Base-by-base conservation (phyloP, 1,139 yeast genomes). In the Yarrowia galli region DNA sequence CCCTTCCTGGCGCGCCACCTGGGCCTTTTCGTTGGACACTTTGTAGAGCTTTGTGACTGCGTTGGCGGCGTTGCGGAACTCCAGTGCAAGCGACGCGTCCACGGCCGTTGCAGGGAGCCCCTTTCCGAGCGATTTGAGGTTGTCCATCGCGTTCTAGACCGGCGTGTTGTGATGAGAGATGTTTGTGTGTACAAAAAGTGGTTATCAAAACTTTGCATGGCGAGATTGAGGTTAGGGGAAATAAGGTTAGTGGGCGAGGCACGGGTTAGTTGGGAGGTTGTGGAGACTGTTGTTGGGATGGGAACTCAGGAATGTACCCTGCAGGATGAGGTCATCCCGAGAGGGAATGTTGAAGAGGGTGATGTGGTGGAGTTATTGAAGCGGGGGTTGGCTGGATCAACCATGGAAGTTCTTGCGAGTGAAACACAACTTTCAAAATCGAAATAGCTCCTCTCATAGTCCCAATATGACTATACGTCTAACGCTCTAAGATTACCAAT, bases 1-100 rank as follows among this genome's bases (percentile, higher is more conserved):
- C 23, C 77, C 77, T 66, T 74, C 74, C 18, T 72, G 72, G 38
- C 73, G 70, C 10, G 74, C 71, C 45, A 70, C 65, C n/a, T 69
- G 69, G 13, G 73, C 70, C 61, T 73, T 70, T 32, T 74, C 72
- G 15, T 75, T 72, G 36, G 75, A 69, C 25, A 75, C 72, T 64
- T 75, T 76, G 71, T 73, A 74, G 68, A 76, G 71, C 70, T 73
- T 71, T 43, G 77, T 72, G 42, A 75, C 74, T 20, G 77, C 73
- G 66, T 73, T 69, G 22, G 77, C 79, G 16, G 78, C 77, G 20
- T 73, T 70, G 61, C 73, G 74, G 70, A 74, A 75, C 70, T 74
- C 76, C 25, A 67, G 46, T 13, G 70, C 68, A 38, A 73, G 67
- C 43, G 69, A 68, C 16, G 68, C 54, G 60, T 70, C 73, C 63